These are phyloP conservation scores for Zymoseptoria passerinii DNA, from an alignment of 2,329 filamentous ascomycete species.

Conservation along the genomic window DNA sequence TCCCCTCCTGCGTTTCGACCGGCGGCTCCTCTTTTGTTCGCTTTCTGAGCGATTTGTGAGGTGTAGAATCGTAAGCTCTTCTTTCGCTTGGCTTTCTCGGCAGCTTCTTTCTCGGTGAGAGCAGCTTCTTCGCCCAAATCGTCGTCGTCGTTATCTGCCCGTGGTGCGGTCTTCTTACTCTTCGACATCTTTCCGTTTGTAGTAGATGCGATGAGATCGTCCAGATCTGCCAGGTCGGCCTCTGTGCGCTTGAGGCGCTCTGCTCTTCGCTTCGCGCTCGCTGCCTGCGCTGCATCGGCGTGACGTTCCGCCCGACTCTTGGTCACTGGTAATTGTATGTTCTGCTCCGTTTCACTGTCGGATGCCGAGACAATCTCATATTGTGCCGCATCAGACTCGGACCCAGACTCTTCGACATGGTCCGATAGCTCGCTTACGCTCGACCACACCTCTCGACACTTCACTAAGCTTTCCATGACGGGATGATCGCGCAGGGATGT, in stretches of 20 bases:
- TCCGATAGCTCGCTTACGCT: conserved; percentile 55
- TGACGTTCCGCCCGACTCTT: conserved; percentile 43
- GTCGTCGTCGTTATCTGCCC: conserved; percentile 55
- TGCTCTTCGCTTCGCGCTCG: conserved; percentile 46
- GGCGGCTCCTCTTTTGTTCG: conserved; percentile 70
- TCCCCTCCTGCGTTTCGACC: conserved; percentile 71
- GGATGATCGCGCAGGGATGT: conserved; percentile 80
- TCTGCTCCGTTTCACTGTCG: conserved; percentile 32
- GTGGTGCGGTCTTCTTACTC: conserved; percentile 11
- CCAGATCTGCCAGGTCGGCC: conserved; percentile 65
- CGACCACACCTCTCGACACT: conserved; percentile 73
- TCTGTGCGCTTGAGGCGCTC: conserved; percentile 51
- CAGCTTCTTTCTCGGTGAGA: conserved; percentile 68
- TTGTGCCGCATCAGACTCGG: conserved; percentile 4
- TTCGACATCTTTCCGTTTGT: conserved; percentile 11
- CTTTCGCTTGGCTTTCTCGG: conserved; percentile 81
- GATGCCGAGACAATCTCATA: conserved; percentile 11
- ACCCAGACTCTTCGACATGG: conserved; percentile 4
- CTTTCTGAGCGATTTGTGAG: conserved; percentile 91
- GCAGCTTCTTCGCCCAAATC: conserved; percentile 88
- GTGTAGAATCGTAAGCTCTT: conserved; percentile 96
- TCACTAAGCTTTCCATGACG: conserved; percentile 76
- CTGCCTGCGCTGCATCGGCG: conserved; percentile 46
- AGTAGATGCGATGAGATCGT: conserved; percentile 47
- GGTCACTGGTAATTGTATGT: conserved; percentile 34